A percentile compares a stretch with the other conserved stretches of the same genome.
phyloP scores from a whole-genome alignment of 768 basidiomycete genomes.

The Xerocomus potaroensis region DNA sequence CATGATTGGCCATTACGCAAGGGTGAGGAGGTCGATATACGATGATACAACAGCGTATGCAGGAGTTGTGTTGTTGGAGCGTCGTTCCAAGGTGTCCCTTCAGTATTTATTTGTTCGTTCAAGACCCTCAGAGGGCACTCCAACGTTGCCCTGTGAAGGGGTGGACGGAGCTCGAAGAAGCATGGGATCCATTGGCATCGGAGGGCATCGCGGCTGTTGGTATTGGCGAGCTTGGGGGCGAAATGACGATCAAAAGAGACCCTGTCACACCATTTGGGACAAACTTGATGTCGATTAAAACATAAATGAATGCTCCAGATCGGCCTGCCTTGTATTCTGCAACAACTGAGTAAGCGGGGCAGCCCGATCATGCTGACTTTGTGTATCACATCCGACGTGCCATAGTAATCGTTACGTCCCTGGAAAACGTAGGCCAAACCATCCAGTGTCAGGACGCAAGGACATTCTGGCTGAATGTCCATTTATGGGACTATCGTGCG shows the following conservation, averaged over 20 bases:
- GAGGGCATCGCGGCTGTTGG: constrained; percentile 10
- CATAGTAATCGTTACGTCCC: constrained; percentile 2
- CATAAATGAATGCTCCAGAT: constrained; percentile 2
- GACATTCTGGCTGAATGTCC: constrained; percentile 2
- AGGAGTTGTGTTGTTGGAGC: constrained; percentile 6
- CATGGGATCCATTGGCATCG: constrained; percentile 13
- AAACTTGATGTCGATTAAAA: constrained; percentile 1
- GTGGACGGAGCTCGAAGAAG: constrained; percentile 12
- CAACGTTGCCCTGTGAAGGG: constrained; percentile 16
- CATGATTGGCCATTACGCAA: constrained; percentile 4
- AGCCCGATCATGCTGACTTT: neutral
- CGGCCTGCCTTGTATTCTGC: constrained; percentile 5
- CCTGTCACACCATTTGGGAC: constrained; percentile 12
- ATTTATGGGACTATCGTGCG: neutral
- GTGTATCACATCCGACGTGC: constrained; percentile 4
- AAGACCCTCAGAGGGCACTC: constrained; percentile 17
- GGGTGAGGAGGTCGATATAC: neutral
- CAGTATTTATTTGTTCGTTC: constrained; percentile 19
- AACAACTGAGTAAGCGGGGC: neutral
- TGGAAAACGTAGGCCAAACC: constrained; percentile 14
- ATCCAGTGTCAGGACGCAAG: constrained; percentile 26
- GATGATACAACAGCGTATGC: neutral
- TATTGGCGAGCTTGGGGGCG: constrained; percentile 9
- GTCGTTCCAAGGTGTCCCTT: neutral
- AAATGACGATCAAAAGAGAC: neutral